Evolutionary conservation across 768 basidiomycete species (phyloP), one percentile per base, ranked within the genome.

Genomic region (Tylopilus cervinicoccineus): DNA sequence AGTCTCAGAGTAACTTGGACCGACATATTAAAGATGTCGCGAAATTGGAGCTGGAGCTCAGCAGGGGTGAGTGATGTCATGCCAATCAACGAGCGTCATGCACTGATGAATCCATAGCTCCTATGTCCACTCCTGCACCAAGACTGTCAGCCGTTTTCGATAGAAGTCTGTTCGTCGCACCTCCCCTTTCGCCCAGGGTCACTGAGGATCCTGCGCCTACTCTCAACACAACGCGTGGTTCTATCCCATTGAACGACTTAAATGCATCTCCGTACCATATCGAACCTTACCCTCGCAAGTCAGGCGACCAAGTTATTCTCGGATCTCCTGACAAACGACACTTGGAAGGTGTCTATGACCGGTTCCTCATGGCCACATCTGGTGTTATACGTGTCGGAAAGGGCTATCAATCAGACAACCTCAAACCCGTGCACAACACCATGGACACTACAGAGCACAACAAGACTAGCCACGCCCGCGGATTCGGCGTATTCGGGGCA

Each of bases 321-420:
- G 80, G 83, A 49, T 76, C 83, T 0, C 83, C 84, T 0, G 75
- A 75, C 47, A 78, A 71, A 49, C 81, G 76, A 34, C 79, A 76
- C 38, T 59, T 86, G 23, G 88, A 90, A 69, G 79, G 79, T 47
- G 84, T 86, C 16, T 92, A 91, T 52, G 89, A 92, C 55, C 80
- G 84, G 34, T 84, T 90, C 71, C 72, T 91, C 24, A 86, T 89
- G 84, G 83, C 87, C 11, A 87, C 86, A 1, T 79, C 83, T 2
- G 84, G 85, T 23, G 88, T 92, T 33, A 89, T 83, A 60, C 85
- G 88, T 24, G 69, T 86, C 8, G 89, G 89, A 4, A 83, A 80
- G 58, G 88, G 89, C 7, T 90, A 91, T 57, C 86, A 91, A 65
- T 89, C 86, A 2, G 79, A 87, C 44, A 78, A 77, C 53, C 46